Base-by-base conservation (phyloP, 1,284 basidiomycete species). In the Cutaneotrichosporon sp. region DNA sequence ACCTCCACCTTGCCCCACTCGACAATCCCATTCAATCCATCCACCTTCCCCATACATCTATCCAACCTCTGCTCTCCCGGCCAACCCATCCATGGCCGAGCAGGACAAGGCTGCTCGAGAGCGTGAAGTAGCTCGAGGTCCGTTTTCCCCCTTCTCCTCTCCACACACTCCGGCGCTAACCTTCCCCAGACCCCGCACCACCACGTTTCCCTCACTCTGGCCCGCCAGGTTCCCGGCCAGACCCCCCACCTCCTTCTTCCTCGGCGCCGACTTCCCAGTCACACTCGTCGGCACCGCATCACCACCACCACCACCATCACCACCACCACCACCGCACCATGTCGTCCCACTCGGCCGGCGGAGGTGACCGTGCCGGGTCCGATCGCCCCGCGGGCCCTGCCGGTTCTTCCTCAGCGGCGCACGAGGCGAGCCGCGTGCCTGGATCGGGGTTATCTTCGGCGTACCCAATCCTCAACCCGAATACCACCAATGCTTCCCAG, bases 371-470 rank as follows among this genome's bases (percentile, higher is more conserved):
- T 10, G 29, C 31, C 31, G 31, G 31, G 22, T 4, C 22, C 33
- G 50, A 53, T 55, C 55, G 51, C 34, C 42, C 50, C 29, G 27
- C 56, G 27, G 45, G 34, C 5, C 42, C 52, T 10, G 24, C 52
- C 4, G 27, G 50, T 22, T 16, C 54, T 33, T 27, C 59, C 33
- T 20, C 59, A n/a, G n/a, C n/a, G 14, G n/a, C 42, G 8, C 42
- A 56, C 18, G 60, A 49, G n/a, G 36, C 54, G 6, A 57, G 55
- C 50, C 60, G 56, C 52, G 45, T 54, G 50, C 60, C 60, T 38
- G 60, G 60, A 29, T 58, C 60, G 25, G 56, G 56, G 22, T 33
- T 58, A 54, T 52, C 56, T 47, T 55, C 52, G 34, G 33, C 61
- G 20, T 56, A 59, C 22, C 57, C 57, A 4, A 27, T 34, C 13